Base-by-base conservation (phyloP, 2,329 filamentous ascomycete species). In the Incumbomyces delicatus region DNA sequence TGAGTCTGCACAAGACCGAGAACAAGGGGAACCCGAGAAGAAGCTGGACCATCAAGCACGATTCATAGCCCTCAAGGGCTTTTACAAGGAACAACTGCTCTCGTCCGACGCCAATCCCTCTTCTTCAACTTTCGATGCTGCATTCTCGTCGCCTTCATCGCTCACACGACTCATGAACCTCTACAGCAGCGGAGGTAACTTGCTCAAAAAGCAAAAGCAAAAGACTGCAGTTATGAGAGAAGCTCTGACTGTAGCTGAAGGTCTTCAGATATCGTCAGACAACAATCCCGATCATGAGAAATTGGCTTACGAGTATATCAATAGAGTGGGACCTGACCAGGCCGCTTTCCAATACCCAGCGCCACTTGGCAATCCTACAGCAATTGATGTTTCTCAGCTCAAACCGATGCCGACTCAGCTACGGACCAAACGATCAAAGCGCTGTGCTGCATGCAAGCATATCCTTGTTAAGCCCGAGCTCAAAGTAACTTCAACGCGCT, bases 401-500 rank as follows among this genome's bases (percentile, higher is more conserved):
- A 82, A 87, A 22, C 92, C 92, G 0, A 76, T 89, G 12, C 83
- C 89, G 0, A 83, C 85, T 13, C 76, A 94, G 2, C 78, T 98
- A 12, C 83, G 87, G 47, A 94, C 90, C 0, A 95, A 95, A 62
- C 84, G 90, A 32, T 88, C 87, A 16, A 96, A 95, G 68, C 86
- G 92, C 38, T 98, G 92, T 65, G 84, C 87, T 42, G 77, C 83
- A 10, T 98, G 92, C 67, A 83, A 92, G 11, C 90, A 96, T 68
- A 95, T 96, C 61, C 83, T 98, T 57, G 85, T 87, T 51, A 94
- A 94, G 63, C 92, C 90, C 12, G 92, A 98, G 66, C 78, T 82
- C 49, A 98, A 96, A 65, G 82, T 94, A 29, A 80, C 81, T 39
- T 90, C 85, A 44, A 92, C 85, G 6, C 83, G 89, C 27, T 96